A percentile compares a stretch with the other conserved stretches of the same genome.
phyloP scores from a whole-genome alignment of 371 early-diverging fungal genomes.

The Lichtheimia ornata region DNA sequence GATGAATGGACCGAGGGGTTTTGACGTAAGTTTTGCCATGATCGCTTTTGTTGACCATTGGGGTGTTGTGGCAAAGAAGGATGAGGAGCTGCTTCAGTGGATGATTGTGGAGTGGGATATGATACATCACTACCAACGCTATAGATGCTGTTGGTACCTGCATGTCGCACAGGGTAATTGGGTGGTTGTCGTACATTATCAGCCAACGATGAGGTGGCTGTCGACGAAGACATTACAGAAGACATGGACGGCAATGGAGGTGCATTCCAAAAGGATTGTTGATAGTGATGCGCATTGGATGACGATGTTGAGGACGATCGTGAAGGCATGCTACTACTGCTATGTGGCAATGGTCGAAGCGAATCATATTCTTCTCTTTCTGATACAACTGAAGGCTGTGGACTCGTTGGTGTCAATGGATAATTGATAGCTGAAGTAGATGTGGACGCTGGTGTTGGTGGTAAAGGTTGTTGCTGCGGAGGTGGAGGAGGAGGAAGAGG shows the following conservation, averaged over 20 bases:
- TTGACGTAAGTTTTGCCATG: conserved; percentile 21
- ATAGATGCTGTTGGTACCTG: conserved; percentile 22
- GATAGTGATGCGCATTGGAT: conserved; percentile 13
- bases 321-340: conserved; percentile 12
- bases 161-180: conserved; percentile 7
- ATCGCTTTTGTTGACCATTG: conserved; percentile 16
- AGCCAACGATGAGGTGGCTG: conserved; percentile 9
- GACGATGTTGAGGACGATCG: conserved; percentile 21
- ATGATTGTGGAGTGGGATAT: conserved; percentile 2
- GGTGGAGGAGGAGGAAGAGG: conserved; percentile 18
- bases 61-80: background rate
- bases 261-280: conserved; percentile 11
- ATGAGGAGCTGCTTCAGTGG: background rate
- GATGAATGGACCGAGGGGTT: conserved; percentile 10
- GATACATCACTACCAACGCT: conserved; percentile 20
- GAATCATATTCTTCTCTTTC: conserved; percentile 6
- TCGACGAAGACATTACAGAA: conserved; percentile 10
- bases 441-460: conserved; percentile 19
- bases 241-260: conserved; percentile 10
- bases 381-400: conserved; percentile 27
- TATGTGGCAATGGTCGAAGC: conserved; percentile 4
- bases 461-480: conserved; percentile 7
- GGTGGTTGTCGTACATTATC: conserved; percentile 11
- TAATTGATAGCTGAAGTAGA: conserved; percentile 14
- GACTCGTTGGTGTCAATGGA: conserved; percentile 29